Conservation (phyloP, 768 basidiomycete genomes). For the Leccinum subgranulosum region DNA sequence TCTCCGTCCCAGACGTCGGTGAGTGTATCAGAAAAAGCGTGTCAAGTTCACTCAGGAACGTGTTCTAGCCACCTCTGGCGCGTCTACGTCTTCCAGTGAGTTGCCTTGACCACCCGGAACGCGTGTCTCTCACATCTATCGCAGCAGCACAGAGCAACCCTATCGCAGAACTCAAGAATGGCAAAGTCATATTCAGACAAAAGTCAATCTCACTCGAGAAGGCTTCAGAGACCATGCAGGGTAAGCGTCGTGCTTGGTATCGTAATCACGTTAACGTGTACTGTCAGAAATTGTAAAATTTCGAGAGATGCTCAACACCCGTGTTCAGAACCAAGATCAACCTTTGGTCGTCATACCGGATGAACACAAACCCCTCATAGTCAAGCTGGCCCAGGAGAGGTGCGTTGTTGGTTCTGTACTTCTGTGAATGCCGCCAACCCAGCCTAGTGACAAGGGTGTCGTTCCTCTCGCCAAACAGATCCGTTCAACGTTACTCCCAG, state of each 20-base stretch:
- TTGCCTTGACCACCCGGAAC: background rate
- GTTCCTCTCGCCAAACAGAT: conserved; percentile 64
- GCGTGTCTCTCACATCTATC: conserved; percentile 1
- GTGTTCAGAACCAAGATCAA: conserved; percentile 42
- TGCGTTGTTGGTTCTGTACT: conserved; percentile 28
- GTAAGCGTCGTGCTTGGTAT: conserved; percentile 35
- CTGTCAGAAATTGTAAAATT: conserved; percentile 70
- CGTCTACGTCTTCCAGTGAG: conserved; percentile 18
- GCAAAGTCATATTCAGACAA: conserved; percentile 74
- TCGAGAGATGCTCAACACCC: conserved; percentile 64
- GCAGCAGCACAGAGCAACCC: conserved; percentile 39
- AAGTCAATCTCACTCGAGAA: conserved; percentile 73
- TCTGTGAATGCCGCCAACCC: conserved; percentile 9
- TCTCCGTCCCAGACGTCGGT: conserved; percentile 14
- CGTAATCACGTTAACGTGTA: background rate
- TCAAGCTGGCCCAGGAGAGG: conserved; percentile 87
- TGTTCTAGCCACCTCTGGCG: conserved; percentile 11
- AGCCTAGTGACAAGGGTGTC: conserved; percentile 67
- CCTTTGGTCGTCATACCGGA: conserved; percentile 62
- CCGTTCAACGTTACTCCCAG: conserved; percentile 64
- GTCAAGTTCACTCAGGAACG: conserved; percentile 1
- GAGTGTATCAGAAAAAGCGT: conserved; percentile 6
- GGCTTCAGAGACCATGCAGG: conserved; percentile 78
- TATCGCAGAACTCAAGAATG: conserved; percentile 69
- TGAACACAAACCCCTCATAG: conserved; percentile 70